phyloP scores from a whole-genome alignment of 148 eudicot species.

The Limonium bicolor region DNA sequence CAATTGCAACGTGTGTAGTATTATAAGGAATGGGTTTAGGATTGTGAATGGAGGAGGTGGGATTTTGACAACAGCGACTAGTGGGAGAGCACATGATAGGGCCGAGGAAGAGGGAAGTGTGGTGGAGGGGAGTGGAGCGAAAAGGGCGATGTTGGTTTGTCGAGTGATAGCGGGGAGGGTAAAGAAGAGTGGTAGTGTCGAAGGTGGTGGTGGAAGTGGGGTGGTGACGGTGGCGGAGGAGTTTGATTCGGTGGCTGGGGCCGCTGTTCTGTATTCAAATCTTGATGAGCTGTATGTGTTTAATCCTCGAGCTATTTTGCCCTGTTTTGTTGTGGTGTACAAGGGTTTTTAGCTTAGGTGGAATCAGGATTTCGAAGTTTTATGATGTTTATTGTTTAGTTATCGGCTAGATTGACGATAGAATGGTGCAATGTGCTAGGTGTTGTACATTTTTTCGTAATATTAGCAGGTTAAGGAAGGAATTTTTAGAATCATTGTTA shows the following conservation, averaged over 20 bases:
- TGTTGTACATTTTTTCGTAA: too few species aligned
- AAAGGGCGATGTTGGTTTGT: conserved; percentile 87
- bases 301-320: conserved; percentile 86
- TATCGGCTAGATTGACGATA: too few species aligned
- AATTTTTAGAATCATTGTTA: too few species aligned
- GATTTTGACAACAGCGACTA: conserved; percentile 68
- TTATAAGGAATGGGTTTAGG: conserved; percentile 61
- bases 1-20: conserved; percentile 51
- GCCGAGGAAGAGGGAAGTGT: conserved; percentile 14
- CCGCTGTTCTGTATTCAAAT: conserved; percentile 57
- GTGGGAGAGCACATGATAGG: conserved; percentile 77
- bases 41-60: conserved; percentile 18
- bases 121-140: conserved; percentile 9
- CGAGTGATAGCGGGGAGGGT: conserved; percentile 90
- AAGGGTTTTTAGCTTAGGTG: too few species aligned
- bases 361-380: too few species aligned
- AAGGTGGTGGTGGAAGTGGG: conserved; percentile 7
- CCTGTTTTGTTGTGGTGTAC: conserved; percentile 96
- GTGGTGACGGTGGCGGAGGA: too few species aligned
- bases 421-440: too few species aligned
- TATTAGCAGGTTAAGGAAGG: too few species aligned
- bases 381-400: too few species aligned
- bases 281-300: conserved; percentile 85
- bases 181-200: conserved; percentile 40
- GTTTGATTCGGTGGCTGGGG: conserved; percentile 79